Evolutionary conservation across 306 rosid species (phyloP).

Genomic region (Glycine soja): DNA sequence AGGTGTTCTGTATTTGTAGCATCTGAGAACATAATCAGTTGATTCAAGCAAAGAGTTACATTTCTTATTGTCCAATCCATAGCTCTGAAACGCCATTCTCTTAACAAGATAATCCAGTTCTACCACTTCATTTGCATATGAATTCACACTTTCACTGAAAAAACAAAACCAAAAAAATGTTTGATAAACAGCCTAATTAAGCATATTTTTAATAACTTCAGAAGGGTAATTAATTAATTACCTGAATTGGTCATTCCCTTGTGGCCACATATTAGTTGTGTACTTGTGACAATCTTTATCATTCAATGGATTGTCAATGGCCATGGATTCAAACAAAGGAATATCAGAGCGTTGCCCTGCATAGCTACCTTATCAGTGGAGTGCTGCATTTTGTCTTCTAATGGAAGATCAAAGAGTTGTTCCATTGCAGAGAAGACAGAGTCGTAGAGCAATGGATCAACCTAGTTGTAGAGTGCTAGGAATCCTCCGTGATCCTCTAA

Average conservation of each 20-base stretch:
- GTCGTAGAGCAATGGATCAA: background rate
- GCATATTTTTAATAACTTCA: background rate
- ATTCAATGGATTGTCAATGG: conserved; percentile 34
- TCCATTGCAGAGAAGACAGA: conserved; percentile 35
- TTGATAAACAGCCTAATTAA: background rate
- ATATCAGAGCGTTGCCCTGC: conserved; percentile 16
- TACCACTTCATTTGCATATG: conserved; percentile 34
- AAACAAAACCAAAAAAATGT: background rate
- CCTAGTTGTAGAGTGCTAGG: conserved; percentile 31
- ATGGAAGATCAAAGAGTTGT: conserved; percentile 37
- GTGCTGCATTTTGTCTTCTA: background rate
- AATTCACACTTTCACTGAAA: conserved; percentile 37
- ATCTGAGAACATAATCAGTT: conserved; percentile 32
- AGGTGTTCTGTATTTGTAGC: conserved; percentile 39
- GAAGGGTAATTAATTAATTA: background rate
- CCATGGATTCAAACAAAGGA: conserved; percentile 43
- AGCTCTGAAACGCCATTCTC: conserved; percentile 47
- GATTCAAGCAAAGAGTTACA: conserved; percentile 29
- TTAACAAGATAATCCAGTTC: conserved; percentile 35
- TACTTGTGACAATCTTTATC: conserved; percentile 8
- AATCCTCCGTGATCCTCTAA: conserved; percentile 46
- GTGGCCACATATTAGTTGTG: conserved; percentile 43
- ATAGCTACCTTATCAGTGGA: conserved; percentile 39
- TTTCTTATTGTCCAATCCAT: conserved; percentile 29
- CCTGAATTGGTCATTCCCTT: conserved; percentile 43